These are phyloP conservation scores for Pulveroboletus sp. DNA, from an alignment of 1,284 basidiomycete species.

Conservation along the genomic window DNA sequence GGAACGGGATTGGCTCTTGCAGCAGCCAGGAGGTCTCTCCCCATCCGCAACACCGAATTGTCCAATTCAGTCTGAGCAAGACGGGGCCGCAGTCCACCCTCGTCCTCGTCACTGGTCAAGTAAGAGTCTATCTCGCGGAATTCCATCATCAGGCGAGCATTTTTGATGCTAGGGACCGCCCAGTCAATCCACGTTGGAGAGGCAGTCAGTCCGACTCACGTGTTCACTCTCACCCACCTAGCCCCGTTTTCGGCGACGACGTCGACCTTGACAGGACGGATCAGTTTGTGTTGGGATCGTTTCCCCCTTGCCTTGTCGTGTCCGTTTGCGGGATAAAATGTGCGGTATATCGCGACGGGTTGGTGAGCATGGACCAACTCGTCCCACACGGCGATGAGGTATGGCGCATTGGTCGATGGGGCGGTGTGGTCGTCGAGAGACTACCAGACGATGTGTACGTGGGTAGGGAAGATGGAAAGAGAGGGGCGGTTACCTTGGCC, in stretches of 20 bases:
- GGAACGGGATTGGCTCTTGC: slow-evolving; percentile 47
- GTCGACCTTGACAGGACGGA: slow-evolving; percentile 61
- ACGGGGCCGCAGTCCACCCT: slow-evolving; percentile 36
- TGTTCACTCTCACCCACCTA: slow-evolving; percentile 80
- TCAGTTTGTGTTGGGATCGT: neutral
- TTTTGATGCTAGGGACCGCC: slow-evolving; percentile 55
- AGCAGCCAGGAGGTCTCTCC: slow-evolving; percentile 55
- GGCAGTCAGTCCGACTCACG: slow-evolving; percentile 45
- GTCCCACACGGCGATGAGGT: slow-evolving; percentile 74
- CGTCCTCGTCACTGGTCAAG: slow-evolving; percentile 60
- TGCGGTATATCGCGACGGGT: slow-evolving; percentile 59
- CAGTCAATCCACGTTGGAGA: neutral
- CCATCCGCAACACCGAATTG: slow-evolving; percentile 69
- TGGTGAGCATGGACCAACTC: slow-evolving; percentile 58
- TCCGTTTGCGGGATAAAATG: slow-evolving; percentile 35
- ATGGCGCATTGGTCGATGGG: slow-evolving; percentile 71
- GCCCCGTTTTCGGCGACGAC: slow-evolving; percentile 71
- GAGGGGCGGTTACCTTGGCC: slow-evolving; percentile 22
- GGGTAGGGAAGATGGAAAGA: neutral
- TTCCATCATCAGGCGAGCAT: slow-evolving; percentile 69
- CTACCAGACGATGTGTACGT: slow-evolving; percentile 44
- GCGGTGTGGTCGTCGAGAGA: slow-evolving; percentile 49
- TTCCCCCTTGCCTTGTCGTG: slow-evolving; percentile 9
- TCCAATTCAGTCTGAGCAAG: slow-evolving; percentile 55
- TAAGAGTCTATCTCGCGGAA: slow-evolving; percentile 82